Conservation (phyloP, 2,329 filamentous ascomycete genomes). For the Aspergillus spinulosporus region DNA sequence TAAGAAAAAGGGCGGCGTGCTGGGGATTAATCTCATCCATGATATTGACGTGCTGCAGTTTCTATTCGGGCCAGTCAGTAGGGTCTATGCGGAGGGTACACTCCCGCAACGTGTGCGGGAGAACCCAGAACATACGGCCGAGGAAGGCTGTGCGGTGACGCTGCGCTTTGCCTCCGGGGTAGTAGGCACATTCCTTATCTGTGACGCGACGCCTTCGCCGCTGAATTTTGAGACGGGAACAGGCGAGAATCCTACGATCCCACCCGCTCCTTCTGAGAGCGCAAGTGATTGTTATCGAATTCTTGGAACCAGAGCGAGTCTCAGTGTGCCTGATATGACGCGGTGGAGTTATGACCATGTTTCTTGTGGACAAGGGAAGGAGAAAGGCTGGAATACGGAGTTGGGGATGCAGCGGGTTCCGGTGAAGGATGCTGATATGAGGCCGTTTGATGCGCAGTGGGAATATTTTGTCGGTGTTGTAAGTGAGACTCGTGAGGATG, state of each 20-base stretch:
- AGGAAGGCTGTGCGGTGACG: conserved; percentile 59
- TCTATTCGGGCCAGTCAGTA: conserved; percentile 55
- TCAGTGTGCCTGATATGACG: conserved; percentile 58
- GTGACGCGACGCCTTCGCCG: conserved; percentile 53
- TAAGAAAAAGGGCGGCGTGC: conserved; percentile 51
- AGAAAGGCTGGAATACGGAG: conserved; percentile 47
- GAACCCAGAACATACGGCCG: conserved; percentile 44
- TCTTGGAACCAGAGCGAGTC: conserved; percentile 53
- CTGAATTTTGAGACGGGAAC: conserved; percentile 60
- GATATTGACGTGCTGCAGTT: conserved; percentile 61
- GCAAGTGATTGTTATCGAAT: conserved; percentile 55
- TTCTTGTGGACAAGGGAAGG: conserved; percentile 8
- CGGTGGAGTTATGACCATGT: conserved; percentile 48
- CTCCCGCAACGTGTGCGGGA: conserved; percentile 41
- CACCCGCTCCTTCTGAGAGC: conserved; percentile 34
- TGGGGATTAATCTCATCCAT: conserved; percentile 62
- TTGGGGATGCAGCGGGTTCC: conserved; percentile 37
- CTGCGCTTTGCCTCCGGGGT: conserved; percentile 56
- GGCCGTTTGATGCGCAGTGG: conserved; percentile 56
- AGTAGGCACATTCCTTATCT: conserved; percentile 59
- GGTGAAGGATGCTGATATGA: conserved; percentile 25
- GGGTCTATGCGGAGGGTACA: conserved; percentile 54
- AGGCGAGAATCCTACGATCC: conserved; percentile 59
- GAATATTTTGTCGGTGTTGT: conserved; percentile 55
- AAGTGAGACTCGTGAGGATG: conserved; percentile 34